A percentile compares a stretch with the other conserved stretches of the same genome.
phyloP scores from a whole-genome alignment of 2,329 filamentous ascomycete genomes.

The Arthrobotrys sphaeroides region DNA sequence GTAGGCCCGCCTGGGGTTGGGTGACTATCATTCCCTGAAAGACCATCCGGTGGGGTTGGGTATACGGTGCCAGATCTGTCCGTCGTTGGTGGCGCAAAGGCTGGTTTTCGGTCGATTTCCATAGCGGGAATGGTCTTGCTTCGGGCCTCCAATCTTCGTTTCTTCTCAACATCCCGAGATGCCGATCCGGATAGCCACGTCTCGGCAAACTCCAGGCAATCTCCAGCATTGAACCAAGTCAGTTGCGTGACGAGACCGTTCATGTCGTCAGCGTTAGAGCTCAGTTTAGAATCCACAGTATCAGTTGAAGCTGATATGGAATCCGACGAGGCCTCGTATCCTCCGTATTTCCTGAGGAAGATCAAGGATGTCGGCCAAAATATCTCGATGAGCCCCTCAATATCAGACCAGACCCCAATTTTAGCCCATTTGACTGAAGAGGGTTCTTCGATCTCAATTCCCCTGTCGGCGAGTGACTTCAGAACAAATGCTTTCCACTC shows the following conservation, averaged over 20 bases:
- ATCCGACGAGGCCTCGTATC: not conserved
- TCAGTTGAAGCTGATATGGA: not conserved
- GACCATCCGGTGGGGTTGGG: constrained; percentile 45
- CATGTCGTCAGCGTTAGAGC: not conserved
- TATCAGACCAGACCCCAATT: constrained; percentile 37
- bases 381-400: constrained; percentile 38
- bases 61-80: constrained; percentile 48
- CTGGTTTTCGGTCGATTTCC: not conserved
- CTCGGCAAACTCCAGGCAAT: constrained; percentile 38
- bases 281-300: not conserved
- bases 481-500: constrained; percentile 50
- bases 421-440: constrained; percentile 26
- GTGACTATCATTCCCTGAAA: constrained; percentile 42
- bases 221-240: constrained; percentile 42
- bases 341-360: constrained; percentile 30
- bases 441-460: constrained; percentile 15
- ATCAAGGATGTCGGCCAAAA: constrained; percentile 40
- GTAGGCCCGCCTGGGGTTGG: constrained; percentile 38
- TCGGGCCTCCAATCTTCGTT: constrained; percentile 22
- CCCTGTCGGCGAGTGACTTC: constrained; percentile 38
- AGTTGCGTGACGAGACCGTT: constrained; percentile 28
- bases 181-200: constrained; percentile 12
- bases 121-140: constrained; percentile 21
- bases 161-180: constrained; percentile 31
- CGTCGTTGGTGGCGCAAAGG: constrained; percentile 17